A percentile compares a stretch with the other conserved stretches of the same genome.
Conservation (phyloP, 2,329 filamentous ascomycete species). For the Penicillium sp. region DNA sequence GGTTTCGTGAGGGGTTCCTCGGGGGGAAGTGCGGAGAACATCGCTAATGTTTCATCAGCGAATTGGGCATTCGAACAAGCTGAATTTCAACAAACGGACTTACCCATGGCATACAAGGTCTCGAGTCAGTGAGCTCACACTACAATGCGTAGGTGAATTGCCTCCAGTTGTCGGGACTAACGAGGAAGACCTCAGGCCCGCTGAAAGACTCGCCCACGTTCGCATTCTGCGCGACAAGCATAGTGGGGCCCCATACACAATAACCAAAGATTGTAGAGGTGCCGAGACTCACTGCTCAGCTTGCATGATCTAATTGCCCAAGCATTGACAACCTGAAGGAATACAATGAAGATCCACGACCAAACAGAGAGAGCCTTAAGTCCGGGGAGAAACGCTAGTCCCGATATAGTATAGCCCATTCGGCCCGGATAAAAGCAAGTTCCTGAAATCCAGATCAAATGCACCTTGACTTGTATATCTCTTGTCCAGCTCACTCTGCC, state of each 20-base stretch:
- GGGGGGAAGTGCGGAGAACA: neutral
- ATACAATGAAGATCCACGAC: neutral
- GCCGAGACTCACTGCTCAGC: neutral
- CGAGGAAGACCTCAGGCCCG: conserved; percentile 19
- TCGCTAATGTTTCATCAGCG: neutral
- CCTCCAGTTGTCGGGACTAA: conserved; percentile 4
- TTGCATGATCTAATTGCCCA: neutral
- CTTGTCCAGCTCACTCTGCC: neutral
- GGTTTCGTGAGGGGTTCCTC: neutral
- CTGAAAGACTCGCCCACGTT: conserved; percentile 17
- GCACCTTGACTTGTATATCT: neutral
- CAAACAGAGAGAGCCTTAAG: neutral
- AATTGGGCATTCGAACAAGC: neutral
- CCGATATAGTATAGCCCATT: conserved; percentile 4
- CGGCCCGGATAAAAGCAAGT: conserved; percentile 15
- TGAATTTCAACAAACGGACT: neutral
- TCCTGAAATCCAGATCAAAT: conserved; percentile 12
- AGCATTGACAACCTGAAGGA: neutral
- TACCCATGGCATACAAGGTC: neutral
- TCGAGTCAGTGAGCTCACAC: neutral
- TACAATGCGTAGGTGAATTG: neutral
- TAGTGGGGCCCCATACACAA: conserved; percentile 11
- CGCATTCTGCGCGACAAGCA: conserved; percentile 25
- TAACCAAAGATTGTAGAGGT: neutral
- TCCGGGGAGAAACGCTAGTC: conserved; percentile 7